phyloP scores from a whole-genome alignment of 2,329 filamentous ascomycete genomes.

The Botrytis sinoallii region DNA sequence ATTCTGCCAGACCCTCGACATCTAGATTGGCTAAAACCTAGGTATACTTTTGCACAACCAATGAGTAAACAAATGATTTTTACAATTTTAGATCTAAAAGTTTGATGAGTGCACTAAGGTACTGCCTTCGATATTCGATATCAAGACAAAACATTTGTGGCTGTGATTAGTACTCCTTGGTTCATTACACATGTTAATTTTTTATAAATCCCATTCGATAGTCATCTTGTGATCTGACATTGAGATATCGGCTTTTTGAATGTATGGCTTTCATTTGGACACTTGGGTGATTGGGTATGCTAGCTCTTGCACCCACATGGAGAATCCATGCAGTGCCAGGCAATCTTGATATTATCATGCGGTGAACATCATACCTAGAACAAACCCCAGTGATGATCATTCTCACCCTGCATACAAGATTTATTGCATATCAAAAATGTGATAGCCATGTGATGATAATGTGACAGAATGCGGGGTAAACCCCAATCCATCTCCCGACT shows the following conservation, averaged over 20 bases:
- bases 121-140: neutral
- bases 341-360: neutral
- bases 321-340: neutral
- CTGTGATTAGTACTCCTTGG: neutral
- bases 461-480: conserved; percentile 8
- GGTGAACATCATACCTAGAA: neutral
- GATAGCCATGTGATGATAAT: neutral
- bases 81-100: neutral
- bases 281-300: neutral
- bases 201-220: neutral
- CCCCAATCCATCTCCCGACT: neutral
- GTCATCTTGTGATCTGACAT: neutral
- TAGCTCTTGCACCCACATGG: neutral
- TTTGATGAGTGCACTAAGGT: neutral
- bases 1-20: too few relatives aligned
- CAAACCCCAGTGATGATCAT: neutral
- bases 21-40: neutral
- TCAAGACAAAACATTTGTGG: neutral
- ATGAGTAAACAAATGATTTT: neutral
- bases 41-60: neutral
- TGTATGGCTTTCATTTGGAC: neutral
- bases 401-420: neutral
- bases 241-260: neutral
- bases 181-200: neutral
- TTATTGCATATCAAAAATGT: neutral